Percentiles rank a stretch among this genome's conserved stretches.
These are phyloP conservation scores for Cenchrus purpureus DNA, from an alignment of 176 grass and related monocot genomes.

Conservation along the genomic window DNA sequence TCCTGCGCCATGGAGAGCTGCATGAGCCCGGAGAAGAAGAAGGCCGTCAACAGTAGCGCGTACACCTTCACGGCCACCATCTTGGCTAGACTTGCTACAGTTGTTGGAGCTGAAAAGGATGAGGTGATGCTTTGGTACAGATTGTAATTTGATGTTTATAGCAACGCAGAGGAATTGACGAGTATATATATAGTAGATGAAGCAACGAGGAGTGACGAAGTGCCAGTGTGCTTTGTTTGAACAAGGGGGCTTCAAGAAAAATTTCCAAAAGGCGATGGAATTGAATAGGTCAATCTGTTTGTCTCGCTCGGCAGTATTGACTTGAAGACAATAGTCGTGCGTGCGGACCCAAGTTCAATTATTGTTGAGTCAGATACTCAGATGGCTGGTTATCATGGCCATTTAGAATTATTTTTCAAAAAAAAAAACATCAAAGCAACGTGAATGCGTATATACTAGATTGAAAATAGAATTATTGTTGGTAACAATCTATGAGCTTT, in stretches of 20 bases:
- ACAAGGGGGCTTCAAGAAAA: not conserved
- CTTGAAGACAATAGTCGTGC: not conserved
- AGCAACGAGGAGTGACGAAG: not conserved
- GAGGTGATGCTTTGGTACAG: not conserved
- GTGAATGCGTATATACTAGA: no score
- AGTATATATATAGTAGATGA: not conserved
- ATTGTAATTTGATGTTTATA: not conserved
- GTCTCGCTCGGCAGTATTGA: slow-evolving; percentile 26
- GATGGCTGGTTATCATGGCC: not conserved
- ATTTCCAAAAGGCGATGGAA: not conserved
- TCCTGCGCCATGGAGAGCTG: slow-evolving; percentile 26
- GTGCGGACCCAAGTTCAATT: not conserved
- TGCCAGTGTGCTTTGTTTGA: slow-evolving; percentile 37
- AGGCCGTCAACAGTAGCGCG: not conserved
- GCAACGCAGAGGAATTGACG: not conserved
- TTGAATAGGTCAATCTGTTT: slow-evolving; percentile 15
- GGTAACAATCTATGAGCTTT: not conserved
- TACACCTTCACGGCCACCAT: slow-evolving; percentile 5
- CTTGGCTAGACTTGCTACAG: not conserved
- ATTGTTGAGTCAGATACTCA: not conserved
- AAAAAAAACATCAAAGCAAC: no score
- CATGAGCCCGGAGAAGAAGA: slow-evolving; percentile 42
- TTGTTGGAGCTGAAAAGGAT: not conserved
- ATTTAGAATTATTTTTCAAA: no score
- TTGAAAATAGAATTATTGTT: no score